Evolutionary conservation across 306 rosid genomes (phyloP).

Genomic region (Calophaca sinica): DNA sequence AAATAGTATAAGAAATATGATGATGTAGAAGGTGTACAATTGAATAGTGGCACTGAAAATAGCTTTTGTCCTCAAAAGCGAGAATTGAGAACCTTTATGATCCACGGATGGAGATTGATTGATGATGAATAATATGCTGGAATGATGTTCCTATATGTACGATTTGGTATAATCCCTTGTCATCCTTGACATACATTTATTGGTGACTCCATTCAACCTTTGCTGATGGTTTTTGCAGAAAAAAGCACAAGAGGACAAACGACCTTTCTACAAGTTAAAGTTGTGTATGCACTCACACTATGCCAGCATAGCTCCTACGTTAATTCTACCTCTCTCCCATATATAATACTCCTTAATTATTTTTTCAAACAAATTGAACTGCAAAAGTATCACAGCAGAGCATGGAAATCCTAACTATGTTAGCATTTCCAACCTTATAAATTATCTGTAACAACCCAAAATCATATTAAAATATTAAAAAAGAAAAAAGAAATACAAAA

Average conservation of each 20-base stretch:
- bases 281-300: background rate
- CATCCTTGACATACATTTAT: slow-evolving; percentile 31
- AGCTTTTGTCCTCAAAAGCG: slow-evolving; percentile 17
- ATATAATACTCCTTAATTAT: too few species aligned
- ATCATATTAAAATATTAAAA: too few species aligned
- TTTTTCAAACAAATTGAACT: too few species aligned
- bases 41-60: background rate
- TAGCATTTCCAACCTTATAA: too few species aligned
- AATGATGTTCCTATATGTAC: slow-evolving; percentile 26
- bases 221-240: slow-evolving; percentile 38
- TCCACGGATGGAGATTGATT: slow-evolving; percentile 37
- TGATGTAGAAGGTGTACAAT: background rate
- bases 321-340: too few species aligned
- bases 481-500: too few species aligned
- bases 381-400: too few species aligned
- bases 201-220: slow-evolving; percentile 48
- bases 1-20: background rate
- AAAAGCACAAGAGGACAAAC: slow-evolving; percentile 42
- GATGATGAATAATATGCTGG: slow-evolving; percentile 37
- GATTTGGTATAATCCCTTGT: slow-evolving; percentile 41
- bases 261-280: background rate
- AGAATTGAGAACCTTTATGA: slow-evolving; percentile 37
- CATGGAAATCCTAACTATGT: too few species aligned
- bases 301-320: background rate
- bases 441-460: too few species aligned